Evolutionary conservation across 2,329 filamentous ascomycete species (phyloP), one percentile per base, ranked within the genome.

Genomic region (Beauveria bassiana): DNA sequence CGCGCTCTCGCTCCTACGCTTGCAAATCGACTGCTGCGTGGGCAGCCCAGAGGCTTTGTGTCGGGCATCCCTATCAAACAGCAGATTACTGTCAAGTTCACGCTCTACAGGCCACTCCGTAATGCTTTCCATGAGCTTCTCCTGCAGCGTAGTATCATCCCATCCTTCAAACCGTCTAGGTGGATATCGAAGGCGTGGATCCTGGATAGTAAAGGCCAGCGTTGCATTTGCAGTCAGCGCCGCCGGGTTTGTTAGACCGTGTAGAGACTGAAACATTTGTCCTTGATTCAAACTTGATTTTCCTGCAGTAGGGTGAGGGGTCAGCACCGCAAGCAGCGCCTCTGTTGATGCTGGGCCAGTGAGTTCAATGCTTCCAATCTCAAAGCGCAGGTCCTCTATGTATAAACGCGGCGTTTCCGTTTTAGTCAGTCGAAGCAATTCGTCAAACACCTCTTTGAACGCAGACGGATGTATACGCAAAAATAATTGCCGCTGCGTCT

Each of bases 381-480:
- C 86, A 63, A 86, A 89, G 0, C 88, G 83, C 40, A 90, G 70
- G 67, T 91, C 88, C 66, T 90, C 86, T 8, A 90, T 77, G 34
- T 81, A 82, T 7, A 89, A 78, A 5, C 78, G 76, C 1, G 87
- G 87, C 45, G 80, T 86, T 65, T 85, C 82, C 64, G 82, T 79
- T 68, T 84, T 87, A 20, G 78, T 77, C 1, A 86, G 72, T 2
- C 78, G 77, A 18, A 86, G 68, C 2, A 91, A 72, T 63, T 88
- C 81, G 24, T 85, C 78, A 78, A 90, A 92, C 0, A 87, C 72
- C 66, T 89, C 83, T 1, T 86, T 74, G 68, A 91, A 93, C 7
- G 89, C 88, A 22, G 92, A 88, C 2, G 95, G 95, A 71, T 98
- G 93, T 1, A 93, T 77, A 60, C 93, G 82, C 57, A 97, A 73